Evolutionary conservation across 192 early-diverging fungal genomes (phyloP), one percentile per base, ranked within the genome.

Genomic region (Ambispora gerdemannii): DNA sequence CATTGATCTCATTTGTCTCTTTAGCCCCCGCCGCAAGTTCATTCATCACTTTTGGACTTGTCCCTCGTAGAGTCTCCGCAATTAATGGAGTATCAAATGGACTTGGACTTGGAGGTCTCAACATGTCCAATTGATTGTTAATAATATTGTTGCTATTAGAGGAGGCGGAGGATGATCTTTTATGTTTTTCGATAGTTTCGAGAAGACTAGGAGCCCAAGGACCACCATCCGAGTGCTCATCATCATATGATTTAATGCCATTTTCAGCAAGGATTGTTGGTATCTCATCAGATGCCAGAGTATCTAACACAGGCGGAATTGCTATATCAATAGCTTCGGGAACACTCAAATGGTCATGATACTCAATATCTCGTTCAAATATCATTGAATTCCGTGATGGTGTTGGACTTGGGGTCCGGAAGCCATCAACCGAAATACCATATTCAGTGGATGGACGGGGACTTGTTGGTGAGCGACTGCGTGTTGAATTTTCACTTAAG

Each of bases 321-420:
- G 52, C 72, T 8, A 74, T 24, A 51, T 74, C 72, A 25, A 74
- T 69, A 19, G 72, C 72, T 43, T 74, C 65, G 22, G 56, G 64
- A 32, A 47, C 64, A 47, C 64, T 68, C 11, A 74, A 25, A 50
- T 70, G 49, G 22, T 67, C 65, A 50, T 67, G 72, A 58, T 11
- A 24, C 55, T 74, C 72, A 31, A 74, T 70, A 17, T 67, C 50
- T 1, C 72, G 55, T 58, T 74, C 72, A 51, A 74, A 74, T 11
- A 74, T 69, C 67, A 69, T 69, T 28, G 67, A 70, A 56, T 70
- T 27, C 28, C 67, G 67, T 28, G 67, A 70, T 30, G 67, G 67
- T 58, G 67, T 70, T 0, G 67, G 67, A 6, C 67, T 70, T 17
- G 67, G 67, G 0, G 67, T 58, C 22, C 67, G 51, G 8, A 70